A percentile compares a stretch with the other conserved stretches of the same genome.
These are phyloP conservation scores for Thymus quinquecostatus DNA, from an alignment of 257 asterid species.

Conservation along the genomic window DNA sequence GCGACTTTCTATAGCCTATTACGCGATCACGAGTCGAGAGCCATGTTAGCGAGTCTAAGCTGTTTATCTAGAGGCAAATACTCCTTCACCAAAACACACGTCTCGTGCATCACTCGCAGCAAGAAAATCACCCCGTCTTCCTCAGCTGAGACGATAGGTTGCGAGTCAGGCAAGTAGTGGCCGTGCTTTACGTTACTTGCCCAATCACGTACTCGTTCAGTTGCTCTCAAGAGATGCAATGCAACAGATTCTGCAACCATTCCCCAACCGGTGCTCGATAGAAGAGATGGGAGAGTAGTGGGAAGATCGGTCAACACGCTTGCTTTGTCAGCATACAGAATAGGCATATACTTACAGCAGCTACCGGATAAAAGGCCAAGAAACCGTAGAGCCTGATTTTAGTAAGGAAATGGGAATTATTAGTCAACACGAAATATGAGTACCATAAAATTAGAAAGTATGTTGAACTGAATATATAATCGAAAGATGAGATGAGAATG, in stretches of 20 bases:
- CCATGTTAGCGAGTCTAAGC: conserved; percentile 78
- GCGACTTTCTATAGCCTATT: no score
- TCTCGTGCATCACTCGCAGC: conserved; percentile 59
- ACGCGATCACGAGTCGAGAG: not conserved
- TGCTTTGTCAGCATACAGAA: conserved; percentile 53
- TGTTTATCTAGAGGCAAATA: conserved; percentile 67
- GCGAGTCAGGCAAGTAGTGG: conserved; percentile 35
- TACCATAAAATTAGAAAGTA: not conserved
- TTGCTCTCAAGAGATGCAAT: conserved; percentile 53
- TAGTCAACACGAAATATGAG: not conserved
- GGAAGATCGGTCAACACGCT: conserved; percentile 81
- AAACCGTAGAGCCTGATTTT: conserved; percentile 70
- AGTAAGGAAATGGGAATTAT: conserved; percentile 21
- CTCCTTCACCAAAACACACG: conserved; percentile 60
- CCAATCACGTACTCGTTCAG: conserved; percentile 65
- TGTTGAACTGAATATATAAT: not conserved
- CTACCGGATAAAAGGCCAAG: conserved; percentile 81
- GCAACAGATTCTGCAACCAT: conserved; percentile 65
- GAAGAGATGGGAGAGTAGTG: conserved; percentile 65
- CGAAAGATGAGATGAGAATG: not conserved
- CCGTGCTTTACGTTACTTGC: conserved; percentile 28
- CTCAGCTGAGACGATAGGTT: conserved; percentile 58
- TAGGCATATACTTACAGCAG: conserved; percentile 75
- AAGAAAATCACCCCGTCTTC: conserved; percentile 46
- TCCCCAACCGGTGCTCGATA: conserved; percentile 51